These are phyloP conservation scores for Acacia confusa DNA, from an alignment of 306 rosid species.

Conservation along the genomic window DNA sequence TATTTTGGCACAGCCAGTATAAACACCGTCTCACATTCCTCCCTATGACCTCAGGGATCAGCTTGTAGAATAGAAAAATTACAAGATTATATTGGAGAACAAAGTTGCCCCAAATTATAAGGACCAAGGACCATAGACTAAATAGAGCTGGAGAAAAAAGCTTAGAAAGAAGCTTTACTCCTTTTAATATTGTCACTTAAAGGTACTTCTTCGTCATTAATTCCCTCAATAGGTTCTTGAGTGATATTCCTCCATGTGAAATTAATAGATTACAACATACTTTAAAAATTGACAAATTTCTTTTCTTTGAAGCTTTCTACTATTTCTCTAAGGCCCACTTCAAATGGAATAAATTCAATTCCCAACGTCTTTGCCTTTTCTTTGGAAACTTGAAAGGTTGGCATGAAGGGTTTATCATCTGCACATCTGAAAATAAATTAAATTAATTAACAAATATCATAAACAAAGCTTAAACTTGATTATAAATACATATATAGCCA, in stretches of 20 bases:
- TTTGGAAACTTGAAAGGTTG: slow-evolving; percentile 47
- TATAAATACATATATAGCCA: no score
- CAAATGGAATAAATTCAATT: slow-evolving; percentile 49
- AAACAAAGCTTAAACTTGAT: not conserved
- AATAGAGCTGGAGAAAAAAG: no score
- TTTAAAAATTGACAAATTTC: slow-evolving; percentile 37
- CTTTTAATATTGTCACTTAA: no score
- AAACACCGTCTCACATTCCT: no score
- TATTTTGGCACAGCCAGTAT: no score
- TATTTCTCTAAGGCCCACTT: slow-evolving; percentile 50
- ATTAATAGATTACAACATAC: not conserved
- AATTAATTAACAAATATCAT: not conserved
- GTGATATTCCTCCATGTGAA: not conserved
- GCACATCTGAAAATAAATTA: slow-evolving; percentile 40
- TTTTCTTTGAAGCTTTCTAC: slow-evolving; percentile 58
- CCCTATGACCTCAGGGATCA: no score
- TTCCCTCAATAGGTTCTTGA: not conserved
- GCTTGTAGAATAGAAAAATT: no score
- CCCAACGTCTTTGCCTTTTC: slow-evolving; percentile 58
- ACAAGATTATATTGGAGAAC: no score
- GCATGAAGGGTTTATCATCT: slow-evolving; percentile 43
- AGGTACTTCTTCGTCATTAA: no score
- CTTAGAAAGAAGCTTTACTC: no score
- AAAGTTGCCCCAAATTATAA: no score
- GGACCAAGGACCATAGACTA: no score